Percentiles rank a stretch among this genome's conserved stretches.
Evolutionary conservation across 208 protist species (phyloP).

Genomic region (Acanthamoeba culbertsoni): DNA sequence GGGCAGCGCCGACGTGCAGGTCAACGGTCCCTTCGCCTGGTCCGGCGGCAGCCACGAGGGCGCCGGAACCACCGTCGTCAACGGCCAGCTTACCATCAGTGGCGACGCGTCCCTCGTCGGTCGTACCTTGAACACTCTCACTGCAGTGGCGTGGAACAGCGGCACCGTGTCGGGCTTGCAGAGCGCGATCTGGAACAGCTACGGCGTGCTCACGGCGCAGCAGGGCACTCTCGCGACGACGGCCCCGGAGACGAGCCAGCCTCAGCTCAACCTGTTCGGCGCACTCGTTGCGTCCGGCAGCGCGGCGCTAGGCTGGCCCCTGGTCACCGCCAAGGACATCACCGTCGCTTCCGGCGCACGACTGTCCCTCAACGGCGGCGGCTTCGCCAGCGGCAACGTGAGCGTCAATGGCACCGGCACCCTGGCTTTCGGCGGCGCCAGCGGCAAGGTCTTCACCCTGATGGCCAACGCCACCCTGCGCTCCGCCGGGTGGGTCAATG

Average conservation of each 20-base stretch:
- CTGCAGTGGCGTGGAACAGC: neutral
- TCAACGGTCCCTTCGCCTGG: constrained; percentile 16
- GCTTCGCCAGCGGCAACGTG: neutral
- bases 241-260: neutral
- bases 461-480: neutral
- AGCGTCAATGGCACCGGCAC: neutral
- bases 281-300: neutral
- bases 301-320: neutral
- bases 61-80: neutral
- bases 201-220: neutral
- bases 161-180: neutral
- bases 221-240: neutral
- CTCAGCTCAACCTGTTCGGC: neutral
- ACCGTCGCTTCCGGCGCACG: neutral
- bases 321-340: neutral
- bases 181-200: constrained; percentile 47
- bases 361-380: neutral
- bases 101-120: neutral
- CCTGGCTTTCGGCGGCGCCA: neutral
- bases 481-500: neutral
- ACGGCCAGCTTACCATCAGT: neutral
- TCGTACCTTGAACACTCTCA: neutral
- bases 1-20: neutral
- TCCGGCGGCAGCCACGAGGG: neutral
- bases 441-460: neutral